Evolutionary conservation across 345 rosid genomes (phyloP), one percentile per base, ranked within the genome.

Genomic region (Erysimum cheiranthoides): DNA sequence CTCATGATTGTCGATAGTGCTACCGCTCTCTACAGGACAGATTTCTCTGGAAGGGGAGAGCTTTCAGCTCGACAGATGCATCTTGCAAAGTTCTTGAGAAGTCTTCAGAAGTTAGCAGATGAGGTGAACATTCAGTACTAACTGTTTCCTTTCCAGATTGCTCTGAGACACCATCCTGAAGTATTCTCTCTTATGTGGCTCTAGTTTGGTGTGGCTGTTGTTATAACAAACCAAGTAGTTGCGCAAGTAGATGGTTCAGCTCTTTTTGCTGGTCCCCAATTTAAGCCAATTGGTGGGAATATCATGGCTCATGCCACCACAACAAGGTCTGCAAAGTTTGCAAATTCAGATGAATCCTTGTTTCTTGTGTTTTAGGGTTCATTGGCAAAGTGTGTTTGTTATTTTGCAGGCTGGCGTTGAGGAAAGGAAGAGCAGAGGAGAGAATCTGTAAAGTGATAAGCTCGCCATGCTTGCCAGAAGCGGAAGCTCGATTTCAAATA

Each of bases 271-370:
- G 99, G 99, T n/a, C 99, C 99, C 68, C 99, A 95, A 64, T 85
- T 89, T 78, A 92, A 92, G 83, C 99, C 97, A 25, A 95, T 92
- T 38, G 99, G 97, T 65, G 97, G 99, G 42, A 90, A 92, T 79
- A 95, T 95, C 57, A 95, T 95, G 97, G 96, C 99, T 42, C 97
- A 95, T 86, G 97, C 99, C 73, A 90, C 99, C 42, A 95, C 99
- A 54, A 95, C 99, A 60, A 92, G 97, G 99, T 92, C 49, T 69
- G 73, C 16, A 18, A 54, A 5, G 42, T 36, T 36, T 71, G 30
- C 51, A 5, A 40, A 61, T 35, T 12, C 0, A 21, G 7, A 30
- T 7, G 18, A 27, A 70, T 11, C 61, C 54, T 36, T 35, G 51
- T 46, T 43, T 58, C 13, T 5, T 6, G 8, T 25, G 8, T 8